A percentile compares a stretch with the other conserved stretches of the same genome.
phyloP scores from a whole-genome alignment of 1,284 basidiomycete genomes.

The Pseudozyma sp. region DNA sequence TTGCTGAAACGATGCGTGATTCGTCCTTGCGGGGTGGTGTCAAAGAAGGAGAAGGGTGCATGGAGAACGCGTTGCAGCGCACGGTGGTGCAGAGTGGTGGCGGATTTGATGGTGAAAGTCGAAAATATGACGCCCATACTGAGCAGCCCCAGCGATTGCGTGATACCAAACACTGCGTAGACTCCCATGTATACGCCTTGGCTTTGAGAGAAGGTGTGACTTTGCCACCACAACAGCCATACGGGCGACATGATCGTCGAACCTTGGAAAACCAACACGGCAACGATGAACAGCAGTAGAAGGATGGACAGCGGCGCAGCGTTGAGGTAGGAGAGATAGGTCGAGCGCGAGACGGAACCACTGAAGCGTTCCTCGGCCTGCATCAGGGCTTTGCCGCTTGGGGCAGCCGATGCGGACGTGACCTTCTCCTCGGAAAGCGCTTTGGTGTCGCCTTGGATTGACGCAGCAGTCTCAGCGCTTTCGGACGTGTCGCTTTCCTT shows the following conservation, averaged over 20 bases:
- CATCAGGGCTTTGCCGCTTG: constrained; percentile 22
- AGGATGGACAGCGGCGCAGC: constrained; percentile 22
- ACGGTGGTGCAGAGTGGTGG: constrained; percentile 29
- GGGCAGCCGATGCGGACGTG: too few relatives aligned
- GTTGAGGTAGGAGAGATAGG: constrained; percentile 42
- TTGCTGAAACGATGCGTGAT: constrained; percentile 53
- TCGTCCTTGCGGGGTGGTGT: constrained; percentile 51
- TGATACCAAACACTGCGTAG: constrained; percentile 41
- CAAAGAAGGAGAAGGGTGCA: constrained; percentile 53
- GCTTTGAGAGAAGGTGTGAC: constrained; percentile 7
- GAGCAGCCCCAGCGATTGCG: constrained; percentile 37
- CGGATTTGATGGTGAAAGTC: constrained; percentile 32
- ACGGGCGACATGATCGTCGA: constrained; percentile 42
- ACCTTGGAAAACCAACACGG: constrained; percentile 37
- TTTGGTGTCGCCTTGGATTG: background rate
- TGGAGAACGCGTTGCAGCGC: constrained; percentile 36
- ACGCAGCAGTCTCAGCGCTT: background rate
- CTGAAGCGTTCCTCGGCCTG: constrained; percentile 33
- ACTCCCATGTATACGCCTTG: constrained; percentile 49
- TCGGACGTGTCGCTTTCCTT: constrained; percentile 3
- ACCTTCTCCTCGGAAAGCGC: background rate
- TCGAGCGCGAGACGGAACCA: constrained; percentile 24
- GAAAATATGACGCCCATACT: constrained; percentile 47
- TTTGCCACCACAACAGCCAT: constrained; percentile 48
- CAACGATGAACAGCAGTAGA: constrained; percentile 26